Evolutionary conservation across 345 rosid species (phyloP).

Genomic region (Hibiscus mutabilis): DNA sequence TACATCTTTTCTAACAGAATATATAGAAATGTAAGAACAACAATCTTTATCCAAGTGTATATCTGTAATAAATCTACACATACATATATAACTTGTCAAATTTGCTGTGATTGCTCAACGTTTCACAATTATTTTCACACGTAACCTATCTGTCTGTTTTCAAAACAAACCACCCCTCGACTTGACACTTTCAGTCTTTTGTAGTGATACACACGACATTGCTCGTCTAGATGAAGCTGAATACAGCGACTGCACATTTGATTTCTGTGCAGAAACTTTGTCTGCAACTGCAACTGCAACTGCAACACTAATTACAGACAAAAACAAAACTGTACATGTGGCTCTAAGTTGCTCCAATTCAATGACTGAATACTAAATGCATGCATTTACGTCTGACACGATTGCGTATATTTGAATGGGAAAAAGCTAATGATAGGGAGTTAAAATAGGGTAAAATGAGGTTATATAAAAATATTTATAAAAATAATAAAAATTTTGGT

Average conservation of each 20-base stretch:
- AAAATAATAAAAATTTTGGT: too few relatives aligned
- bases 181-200: background rate
- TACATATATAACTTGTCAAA: too few relatives aligned
- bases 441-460: too few relatives aligned
- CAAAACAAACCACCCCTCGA: background rate
- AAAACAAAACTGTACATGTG: background rate
- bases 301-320: background rate
- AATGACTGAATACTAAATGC: background rate
- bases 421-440: too few relatives aligned
- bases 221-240: conserved; percentile 1
- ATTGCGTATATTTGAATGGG: too few relatives aligned
- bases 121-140: background rate
- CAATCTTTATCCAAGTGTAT: too few relatives aligned
- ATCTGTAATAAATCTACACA: too few relatives aligned
- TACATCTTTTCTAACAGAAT: too few relatives aligned
- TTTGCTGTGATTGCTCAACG: too few relatives aligned
- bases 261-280: background rate
- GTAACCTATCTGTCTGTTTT: background rate
- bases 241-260: background rate
- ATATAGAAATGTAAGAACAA: too few relatives aligned
- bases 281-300: background rate
- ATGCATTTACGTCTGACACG: too few relatives aligned
- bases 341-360: background rate
- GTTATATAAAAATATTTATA: too few relatives aligned
- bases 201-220: background rate